These are phyloP conservation scores for Zelonia costaricensis DNA, from an alignment of 208 protist genomes.

Conservation along the genomic window DNA sequence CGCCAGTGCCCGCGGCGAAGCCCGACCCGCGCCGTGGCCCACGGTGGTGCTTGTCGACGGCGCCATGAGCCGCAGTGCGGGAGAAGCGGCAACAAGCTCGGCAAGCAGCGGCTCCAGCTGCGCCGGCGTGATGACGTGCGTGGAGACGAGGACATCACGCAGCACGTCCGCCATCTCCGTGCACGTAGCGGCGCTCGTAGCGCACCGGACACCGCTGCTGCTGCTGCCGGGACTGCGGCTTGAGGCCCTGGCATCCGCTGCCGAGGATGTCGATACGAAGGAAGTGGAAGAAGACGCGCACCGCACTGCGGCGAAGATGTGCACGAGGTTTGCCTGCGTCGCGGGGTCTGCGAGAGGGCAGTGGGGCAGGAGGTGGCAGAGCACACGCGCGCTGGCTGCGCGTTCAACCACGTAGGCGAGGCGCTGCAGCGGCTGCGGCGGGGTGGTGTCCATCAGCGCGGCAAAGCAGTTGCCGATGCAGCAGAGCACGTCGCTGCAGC, in stretches of 20 bases:
- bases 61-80: constrained; percentile 20
- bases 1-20: neutral
- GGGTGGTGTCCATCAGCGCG: constrained; percentile 7
- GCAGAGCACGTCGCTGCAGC: constrained; percentile 45
- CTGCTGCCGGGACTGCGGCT: neutral
- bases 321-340: constrained; percentile 24
- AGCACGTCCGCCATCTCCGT: constrained; percentile 63
- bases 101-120: constrained; percentile 56
- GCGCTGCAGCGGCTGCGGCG: constrained; percentile 28
- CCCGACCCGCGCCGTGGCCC: neutral
- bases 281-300: constrained; percentile 27
- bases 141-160: constrained; percentile 46
- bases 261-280: too few relatives aligned
- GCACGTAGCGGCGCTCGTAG: constrained; percentile 31
- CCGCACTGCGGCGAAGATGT: constrained; percentile 39
- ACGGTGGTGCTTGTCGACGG: neutral
- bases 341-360: constrained; percentile 20
- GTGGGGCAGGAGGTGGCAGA: constrained; percentile 49
- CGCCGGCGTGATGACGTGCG: constrained; percentile 38
- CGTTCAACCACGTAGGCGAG: constrained; percentile 56
- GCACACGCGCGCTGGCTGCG: constrained; percentile 46
- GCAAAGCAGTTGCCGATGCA: constrained; percentile 60
- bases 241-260: neutral
- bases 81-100: constrained; percentile 40
- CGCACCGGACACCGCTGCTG: neutral